Conservation (phyloP, 176 grass and related monocot genomes). For the Rhynchospora breviuscula region DNA sequence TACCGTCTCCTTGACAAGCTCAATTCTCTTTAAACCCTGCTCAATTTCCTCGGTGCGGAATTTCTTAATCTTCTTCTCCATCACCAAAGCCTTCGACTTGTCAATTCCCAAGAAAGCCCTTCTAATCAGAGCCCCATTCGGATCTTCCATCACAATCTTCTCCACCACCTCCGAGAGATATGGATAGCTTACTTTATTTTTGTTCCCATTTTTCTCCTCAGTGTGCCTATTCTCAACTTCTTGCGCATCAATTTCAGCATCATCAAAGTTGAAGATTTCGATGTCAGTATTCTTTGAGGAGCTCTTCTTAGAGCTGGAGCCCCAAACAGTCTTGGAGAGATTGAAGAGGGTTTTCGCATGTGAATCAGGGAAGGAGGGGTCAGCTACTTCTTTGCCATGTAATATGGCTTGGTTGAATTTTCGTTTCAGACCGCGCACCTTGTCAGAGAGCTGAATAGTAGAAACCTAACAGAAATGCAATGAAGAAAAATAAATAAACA, state of each 20-base stretch:
- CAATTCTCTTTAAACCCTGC: constrained; percentile 14
- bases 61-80: constrained; percentile 25
- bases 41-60: constrained; percentile 21
- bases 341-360: constrained; percentile 23
- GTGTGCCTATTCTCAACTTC: constrained; percentile 2
- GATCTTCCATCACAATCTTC: constrained; percentile 17
- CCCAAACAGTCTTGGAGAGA: constrained; percentile 21
- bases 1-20: constrained; percentile 23
- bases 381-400: constrained; percentile 12
- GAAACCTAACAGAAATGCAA: constrained; percentile 14
- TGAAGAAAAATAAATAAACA: background rate
- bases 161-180: constrained; percentile 24
- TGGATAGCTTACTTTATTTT: constrained; percentile 1
- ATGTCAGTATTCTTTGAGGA: background rate
- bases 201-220: background rate
- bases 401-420: constrained; percentile 20
- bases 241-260: background rate
- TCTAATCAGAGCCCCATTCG: constrained; percentile 14
- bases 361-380: background rate
- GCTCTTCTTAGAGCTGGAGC: background rate
- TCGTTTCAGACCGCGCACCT: constrained; percentile 22
- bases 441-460: constrained; percentile 23
- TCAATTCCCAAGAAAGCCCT: constrained; percentile 16
- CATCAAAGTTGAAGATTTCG: background rate
- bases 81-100: constrained; percentile 6